Base-by-base conservation (phyloP, 257 asterid genomes). In the Solanum habrochaites region DNA sequence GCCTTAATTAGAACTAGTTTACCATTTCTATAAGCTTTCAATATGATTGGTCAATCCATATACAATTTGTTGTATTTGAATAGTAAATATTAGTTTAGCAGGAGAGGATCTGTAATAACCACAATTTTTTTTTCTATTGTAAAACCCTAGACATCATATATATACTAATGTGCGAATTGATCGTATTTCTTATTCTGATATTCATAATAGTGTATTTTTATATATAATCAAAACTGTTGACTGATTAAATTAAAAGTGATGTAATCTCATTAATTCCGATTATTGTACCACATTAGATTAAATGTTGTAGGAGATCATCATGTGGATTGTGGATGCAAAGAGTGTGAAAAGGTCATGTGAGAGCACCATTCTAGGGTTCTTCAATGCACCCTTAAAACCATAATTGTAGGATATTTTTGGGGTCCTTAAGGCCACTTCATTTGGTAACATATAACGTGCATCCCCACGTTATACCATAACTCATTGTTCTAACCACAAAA, bases 341-440 rank as follows among this genome's bases (percentile, higher is more conserved):
- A 47, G 27, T 80, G 39, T 16, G 85, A 80, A 80, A 80, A 40
- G 27, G 21, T 84, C 86, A 84, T 66, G 86, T 84, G 86, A 84
- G 80, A 40, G 60, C 58, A 67, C 35, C 20, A 27, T 84, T 60
- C 40, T 39, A 66, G 66, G 86, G 86, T 45, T 66, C 86, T 70
- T 64, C 5, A 29, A 84, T 84, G 86, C 62, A 66, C 86, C 86
- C 86, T 39, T 70, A 66, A 66, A 84, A 84, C 74, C 86, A 84
- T 84, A 80, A 84, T 84, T 62, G 23, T 83, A 83, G 39, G 60
- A 62, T 83, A 23, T 25, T 84, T 84, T 66, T 62, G 29, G 43
- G 80, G 86, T 84, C 86, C 80, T 62, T 62, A 66, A n/a, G 13
- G 60, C 18, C 78, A 66, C 56, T 16, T 40, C 60, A 83, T 14